phyloP scores from a whole-genome alignment of 2,329 filamentous ascomycete genomes.

The Penicillium sp. region DNA sequence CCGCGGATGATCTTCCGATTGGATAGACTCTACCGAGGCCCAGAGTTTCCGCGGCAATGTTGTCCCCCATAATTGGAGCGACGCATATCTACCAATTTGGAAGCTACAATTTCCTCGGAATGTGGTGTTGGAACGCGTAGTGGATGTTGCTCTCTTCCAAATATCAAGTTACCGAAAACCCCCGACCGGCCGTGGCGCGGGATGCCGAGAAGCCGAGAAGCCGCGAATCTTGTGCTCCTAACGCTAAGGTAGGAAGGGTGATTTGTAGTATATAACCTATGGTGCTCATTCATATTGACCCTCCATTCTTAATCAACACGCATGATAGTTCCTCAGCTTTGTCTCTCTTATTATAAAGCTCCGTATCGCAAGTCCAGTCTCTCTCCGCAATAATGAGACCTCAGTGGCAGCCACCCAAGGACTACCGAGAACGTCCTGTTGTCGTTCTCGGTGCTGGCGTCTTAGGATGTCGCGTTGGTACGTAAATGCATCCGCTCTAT shows the following conservation, averaged over 20 bases:
- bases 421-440: conserved; percentile 41
- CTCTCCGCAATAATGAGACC: background rate
- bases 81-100: too few relatives aligned
- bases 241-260: too few relatives aligned
- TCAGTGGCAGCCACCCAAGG: conserved; percentile 27
- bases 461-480: conserved; percentile 43
- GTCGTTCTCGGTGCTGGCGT: conserved; percentile 46
- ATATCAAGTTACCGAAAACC: background rate
- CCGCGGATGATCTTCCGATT: background rate
- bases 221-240: too few relatives aligned
- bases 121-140: too few relatives aligned
- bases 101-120: too few relatives aligned
- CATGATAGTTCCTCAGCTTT: background rate
- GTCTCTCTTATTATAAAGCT: too few relatives aligned
- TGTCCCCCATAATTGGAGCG: background rate
- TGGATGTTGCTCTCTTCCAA: background rate
- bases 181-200: conserved; percentile 30
- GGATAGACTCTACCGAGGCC: background rate
- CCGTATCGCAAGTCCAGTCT: background rate
- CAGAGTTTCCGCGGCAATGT: background rate
- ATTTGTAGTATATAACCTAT: background rate
- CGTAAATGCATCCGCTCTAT: background rate
- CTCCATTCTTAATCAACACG: background rate
- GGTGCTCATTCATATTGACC: background rate
- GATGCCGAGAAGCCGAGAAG: background rate